phyloP scores from a whole-genome alignment of 2,329 filamentous ascomycete species.

The Aureobasidium vineae region DNA sequence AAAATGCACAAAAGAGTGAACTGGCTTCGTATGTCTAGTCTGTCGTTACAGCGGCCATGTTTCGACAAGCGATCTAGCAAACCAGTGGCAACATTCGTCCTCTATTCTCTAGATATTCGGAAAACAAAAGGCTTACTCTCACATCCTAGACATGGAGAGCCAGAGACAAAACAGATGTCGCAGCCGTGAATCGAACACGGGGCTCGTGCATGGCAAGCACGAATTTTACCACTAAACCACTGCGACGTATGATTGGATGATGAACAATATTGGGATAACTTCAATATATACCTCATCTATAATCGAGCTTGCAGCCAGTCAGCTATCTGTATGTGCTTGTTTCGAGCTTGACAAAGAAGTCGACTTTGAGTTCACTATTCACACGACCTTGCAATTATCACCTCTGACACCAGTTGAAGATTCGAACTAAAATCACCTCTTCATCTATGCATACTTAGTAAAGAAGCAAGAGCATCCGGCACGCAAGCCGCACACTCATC shows the following conservation, averaged over 20 bases:
- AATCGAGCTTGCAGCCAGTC: not conserved
- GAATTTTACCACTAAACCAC: slow-evolving; percentile 27
- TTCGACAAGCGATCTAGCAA: too few relatives aligned
- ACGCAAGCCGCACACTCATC: not conserved
- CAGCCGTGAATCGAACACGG: slow-evolving; percentile 27
- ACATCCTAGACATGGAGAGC: too few relatives aligned
- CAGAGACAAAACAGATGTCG: slow-evolving; percentile 13
- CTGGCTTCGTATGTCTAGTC: too few relatives aligned
- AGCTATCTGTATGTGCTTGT: not conserved
- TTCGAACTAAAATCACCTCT: not conserved
- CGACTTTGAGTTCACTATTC: not conserved
- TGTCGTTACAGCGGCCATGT: not conserved
- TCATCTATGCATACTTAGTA: not conserved
- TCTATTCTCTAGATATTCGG: not conserved
- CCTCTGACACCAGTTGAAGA: not conserved
- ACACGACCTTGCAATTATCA: not conserved
- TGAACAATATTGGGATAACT: too few relatives aligned
- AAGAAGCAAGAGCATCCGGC: not conserved
- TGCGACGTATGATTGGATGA: slow-evolving; percentile 17
- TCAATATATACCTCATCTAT: not conserved
- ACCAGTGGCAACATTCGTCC: not conserved
- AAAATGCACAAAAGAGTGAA: not conserved
- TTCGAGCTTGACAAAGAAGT: slow-evolving; percentile 11
- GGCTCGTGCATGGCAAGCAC: slow-evolving; percentile 26
- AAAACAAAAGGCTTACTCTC: not conserved